phyloP scores from a whole-genome alignment of 371 early-diverging fungal species.

The Haplosporangium sp. region DNA sequence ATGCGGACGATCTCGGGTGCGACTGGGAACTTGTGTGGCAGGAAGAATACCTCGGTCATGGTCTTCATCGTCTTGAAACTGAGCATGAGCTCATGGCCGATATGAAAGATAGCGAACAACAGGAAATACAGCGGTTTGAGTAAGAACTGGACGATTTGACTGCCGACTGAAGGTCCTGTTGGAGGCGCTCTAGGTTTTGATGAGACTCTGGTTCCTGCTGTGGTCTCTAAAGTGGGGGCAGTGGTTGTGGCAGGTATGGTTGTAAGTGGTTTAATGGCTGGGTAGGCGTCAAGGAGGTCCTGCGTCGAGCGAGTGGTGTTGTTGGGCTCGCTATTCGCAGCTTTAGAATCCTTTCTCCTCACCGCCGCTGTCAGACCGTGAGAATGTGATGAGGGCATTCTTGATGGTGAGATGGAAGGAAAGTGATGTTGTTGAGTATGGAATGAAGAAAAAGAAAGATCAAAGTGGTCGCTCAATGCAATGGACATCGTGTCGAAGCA shows the following conservation, averaged over 20 bases:
- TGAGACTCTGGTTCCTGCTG: neutral
- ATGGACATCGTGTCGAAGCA: no score
- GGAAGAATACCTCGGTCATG: constrained; percentile 25
- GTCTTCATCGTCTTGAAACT: constrained; percentile 40
- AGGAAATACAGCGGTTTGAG: constrained; percentile 47
- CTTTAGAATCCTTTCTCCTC: no score
- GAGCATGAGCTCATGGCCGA: constrained; percentile 34
- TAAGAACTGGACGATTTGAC: constrained; percentile 22
- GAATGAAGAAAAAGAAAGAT: no score
- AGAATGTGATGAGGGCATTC: no score
- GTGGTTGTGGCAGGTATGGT: neutral
- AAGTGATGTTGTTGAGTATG: no score
- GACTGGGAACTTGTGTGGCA: constrained; percentile 37
- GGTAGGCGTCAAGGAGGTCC: constrained; percentile 24
- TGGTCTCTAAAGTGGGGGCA: neutral
- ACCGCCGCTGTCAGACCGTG: no score
- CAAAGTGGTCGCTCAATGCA: no score
- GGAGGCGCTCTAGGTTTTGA: no score
- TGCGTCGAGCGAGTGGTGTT: constrained; percentile 10
- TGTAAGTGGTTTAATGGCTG: constrained; percentile 21
- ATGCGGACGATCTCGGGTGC: constrained; percentile 32
- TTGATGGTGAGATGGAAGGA: no score
- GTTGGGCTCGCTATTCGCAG: neutral
- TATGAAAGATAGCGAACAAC: constrained; percentile 34
- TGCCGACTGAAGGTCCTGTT: constrained; percentile 1